Evolutionary conservation across 441 rosid species (phyloP).

Genomic region (Cnidoscolus chayamansa): DNA sequence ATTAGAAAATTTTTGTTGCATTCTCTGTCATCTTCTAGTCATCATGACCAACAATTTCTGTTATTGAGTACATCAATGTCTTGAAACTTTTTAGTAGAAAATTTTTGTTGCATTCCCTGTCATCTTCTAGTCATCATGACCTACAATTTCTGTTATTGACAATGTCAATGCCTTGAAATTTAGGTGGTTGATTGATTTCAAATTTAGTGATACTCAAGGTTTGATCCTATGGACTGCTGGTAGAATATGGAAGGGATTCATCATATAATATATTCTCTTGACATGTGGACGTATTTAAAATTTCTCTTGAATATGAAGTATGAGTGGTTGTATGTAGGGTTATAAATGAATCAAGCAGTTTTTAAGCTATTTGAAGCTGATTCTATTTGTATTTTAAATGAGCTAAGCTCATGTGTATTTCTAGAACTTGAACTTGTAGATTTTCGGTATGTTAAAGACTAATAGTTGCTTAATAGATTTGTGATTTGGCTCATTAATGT

Average conservation of each 20-base stretch:
- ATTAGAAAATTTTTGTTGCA: neutral
- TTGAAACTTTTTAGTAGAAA: neutral
- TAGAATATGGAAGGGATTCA: neutral
- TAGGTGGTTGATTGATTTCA: neutral
- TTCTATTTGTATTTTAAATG: no score
- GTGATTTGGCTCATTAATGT: no score
- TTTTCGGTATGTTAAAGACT: no score
- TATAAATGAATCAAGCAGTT: no score
- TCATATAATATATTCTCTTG: no score
- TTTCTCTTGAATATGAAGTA: neutral
- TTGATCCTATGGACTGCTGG: neutral
- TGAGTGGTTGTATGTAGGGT: neutral
- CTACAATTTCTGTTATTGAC: neutral
- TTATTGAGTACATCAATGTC: neutral
- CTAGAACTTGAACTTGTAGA: no score
- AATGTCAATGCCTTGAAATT: neutral
- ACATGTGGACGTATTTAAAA: neutral
- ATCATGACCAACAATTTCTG: neutral
- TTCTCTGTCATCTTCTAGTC: neutral
- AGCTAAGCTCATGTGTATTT: no score
- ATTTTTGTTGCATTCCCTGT: neutral
- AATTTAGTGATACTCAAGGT: neutral
- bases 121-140: neutral
- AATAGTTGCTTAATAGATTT: no score
- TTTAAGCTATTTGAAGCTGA: no score